Conservation (phyloP, 305 asterid genomes). For the Withania somnifera region DNA sequence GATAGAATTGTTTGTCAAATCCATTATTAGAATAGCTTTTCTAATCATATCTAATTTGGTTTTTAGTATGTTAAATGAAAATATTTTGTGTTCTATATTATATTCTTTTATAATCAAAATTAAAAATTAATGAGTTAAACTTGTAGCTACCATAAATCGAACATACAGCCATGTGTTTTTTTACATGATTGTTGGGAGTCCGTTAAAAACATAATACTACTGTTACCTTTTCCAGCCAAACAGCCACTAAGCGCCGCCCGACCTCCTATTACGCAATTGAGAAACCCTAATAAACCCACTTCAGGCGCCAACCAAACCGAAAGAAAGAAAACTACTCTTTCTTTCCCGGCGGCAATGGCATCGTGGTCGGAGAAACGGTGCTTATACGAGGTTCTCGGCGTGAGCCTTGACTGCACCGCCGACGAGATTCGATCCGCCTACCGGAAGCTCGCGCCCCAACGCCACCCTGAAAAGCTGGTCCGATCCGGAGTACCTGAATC, state of each 20-base stretch:
- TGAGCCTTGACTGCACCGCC: slow-evolving; percentile 53
- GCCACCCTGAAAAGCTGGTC: slow-evolving; percentile 95
- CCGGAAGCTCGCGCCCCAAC: slow-evolving; percentile 79
- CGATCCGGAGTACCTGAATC: slow-evolving; percentile 74
- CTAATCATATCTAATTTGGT: no score
- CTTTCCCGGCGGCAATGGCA: slow-evolving; percentile 27
- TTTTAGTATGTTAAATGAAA: no score
- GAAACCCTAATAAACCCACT: not conserved
- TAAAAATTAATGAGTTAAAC: no score
- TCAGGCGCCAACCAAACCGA: not conserved
- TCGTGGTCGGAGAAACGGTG: slow-evolving; percentile 70
- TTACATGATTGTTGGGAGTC: not conserved
- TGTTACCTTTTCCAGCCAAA: not conserved
- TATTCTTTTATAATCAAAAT: no score
- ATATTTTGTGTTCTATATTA: no score
- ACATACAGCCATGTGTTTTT: not conserved
- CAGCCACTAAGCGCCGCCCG: not conserved
- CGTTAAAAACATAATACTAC: not conserved
- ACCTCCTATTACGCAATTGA: not conserved
- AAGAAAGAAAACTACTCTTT: not conserved
- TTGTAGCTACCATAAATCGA: no score
- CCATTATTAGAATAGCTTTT: no score
- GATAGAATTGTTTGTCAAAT: no score
- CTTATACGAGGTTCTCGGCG: slow-evolving; percentile 79
- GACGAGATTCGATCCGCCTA: slow-evolving; percentile 90